Percentiles rank a stretch among this genome's conserved stretches.
Evolutionary conservation across 306 rosid genomes (phyloP).

Genomic region (peach (Prunus persica)): DNA sequence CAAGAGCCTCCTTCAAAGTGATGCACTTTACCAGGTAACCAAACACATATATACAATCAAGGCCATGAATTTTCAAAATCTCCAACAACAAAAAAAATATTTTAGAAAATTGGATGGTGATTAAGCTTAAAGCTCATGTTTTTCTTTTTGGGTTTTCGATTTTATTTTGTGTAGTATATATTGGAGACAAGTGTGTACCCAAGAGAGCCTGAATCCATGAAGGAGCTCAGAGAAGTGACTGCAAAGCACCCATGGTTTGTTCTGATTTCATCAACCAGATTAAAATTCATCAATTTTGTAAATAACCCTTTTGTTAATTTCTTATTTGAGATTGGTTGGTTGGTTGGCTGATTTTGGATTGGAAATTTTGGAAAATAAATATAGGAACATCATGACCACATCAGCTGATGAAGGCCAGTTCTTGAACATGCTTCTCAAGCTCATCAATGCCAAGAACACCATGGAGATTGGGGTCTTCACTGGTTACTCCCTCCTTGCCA

Average conservation of each 20-base stretch:
- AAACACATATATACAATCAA: neutral
- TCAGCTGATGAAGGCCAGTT: constrained; percentile 95
- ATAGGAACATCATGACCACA: constrained; percentile 91
- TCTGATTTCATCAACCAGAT: neutral
- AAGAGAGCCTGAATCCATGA: constrained; percentile 88
- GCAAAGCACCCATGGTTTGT: constrained; percentile 84
- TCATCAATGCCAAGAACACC: constrained; percentile 90
- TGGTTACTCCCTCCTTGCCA: constrained; percentile 91
- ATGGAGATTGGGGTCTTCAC: constrained; percentile 97
- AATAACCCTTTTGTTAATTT: neutral
- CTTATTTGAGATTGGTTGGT: neutral
- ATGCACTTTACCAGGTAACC: constrained; percentile 85
- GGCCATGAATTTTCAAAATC: too few species aligned
- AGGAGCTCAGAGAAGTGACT: constrained; percentile 83
- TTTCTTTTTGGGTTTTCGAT: neutral
- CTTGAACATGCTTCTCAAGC: constrained; percentile 83
- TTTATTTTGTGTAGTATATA: constrained; percentile 54
- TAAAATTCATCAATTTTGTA: neutral
- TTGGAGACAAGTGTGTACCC: constrained; percentile 90
- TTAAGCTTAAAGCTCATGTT: neutral
- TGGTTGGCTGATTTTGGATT: neutral
- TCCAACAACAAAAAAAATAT: too few species aligned
- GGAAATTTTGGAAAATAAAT: neutral
- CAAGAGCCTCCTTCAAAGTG: constrained; percentile 94
- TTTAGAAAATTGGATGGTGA: neutral